A percentile compares a stretch with the other conserved stretches of the same genome.
phyloP scores from a whole-genome alignment of 179 eudicot genomes.

The Patellifolia procumbens region DNA sequence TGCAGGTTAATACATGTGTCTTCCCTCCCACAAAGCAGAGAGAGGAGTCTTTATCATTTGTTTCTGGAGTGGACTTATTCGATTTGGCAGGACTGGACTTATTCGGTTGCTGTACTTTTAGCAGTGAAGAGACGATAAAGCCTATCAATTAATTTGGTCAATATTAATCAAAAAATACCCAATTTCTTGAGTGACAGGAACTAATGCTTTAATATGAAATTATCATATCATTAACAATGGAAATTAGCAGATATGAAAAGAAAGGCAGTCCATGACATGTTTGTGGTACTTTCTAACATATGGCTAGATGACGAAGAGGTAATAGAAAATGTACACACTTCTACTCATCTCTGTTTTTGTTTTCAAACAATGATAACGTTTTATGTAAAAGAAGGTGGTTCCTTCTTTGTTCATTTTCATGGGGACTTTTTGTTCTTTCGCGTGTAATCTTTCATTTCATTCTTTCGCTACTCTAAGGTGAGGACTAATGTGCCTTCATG shows the following conservation, averaged over 20 bases:
- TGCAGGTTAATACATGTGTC: slow-evolving; percentile 95
- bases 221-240: slow-evolving; percentile 43
- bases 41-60: slow-evolving; percentile 59
- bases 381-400: slow-evolving; percentile 64
- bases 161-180: neutral
- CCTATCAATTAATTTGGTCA: slow-evolving; percentile 18
- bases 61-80: too few relatives aligned
- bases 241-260: slow-evolving; percentile 73
- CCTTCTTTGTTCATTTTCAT: slow-evolving; percentile 94
- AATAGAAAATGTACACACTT: slow-evolving; percentile 24
- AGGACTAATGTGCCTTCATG: slow-evolving; percentile 22
- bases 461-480: slow-evolving; percentile 80
- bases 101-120: slow-evolving; percentile 72
- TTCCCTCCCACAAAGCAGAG: slow-evolving; percentile 95
- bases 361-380: slow-evolving; percentile 12
- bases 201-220: too few relatives aligned
- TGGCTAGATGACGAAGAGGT: slow-evolving; percentile 92
- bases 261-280: slow-evolving; percentile 89
- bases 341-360: slow-evolving; percentile 6
- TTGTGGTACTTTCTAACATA: slow-evolving; percentile 82
- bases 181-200: neutral
- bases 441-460: slow-evolving; percentile 77
- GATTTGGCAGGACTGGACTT: slow-evolving; percentile 86
- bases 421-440: slow-evolving; percentile 88
- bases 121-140: slow-evolving; percentile 79